Evolutionary conservation across 2,329 filamentous ascomycete genomes (phyloP).

Genomic region (Raffaelea albimanens): DNA sequence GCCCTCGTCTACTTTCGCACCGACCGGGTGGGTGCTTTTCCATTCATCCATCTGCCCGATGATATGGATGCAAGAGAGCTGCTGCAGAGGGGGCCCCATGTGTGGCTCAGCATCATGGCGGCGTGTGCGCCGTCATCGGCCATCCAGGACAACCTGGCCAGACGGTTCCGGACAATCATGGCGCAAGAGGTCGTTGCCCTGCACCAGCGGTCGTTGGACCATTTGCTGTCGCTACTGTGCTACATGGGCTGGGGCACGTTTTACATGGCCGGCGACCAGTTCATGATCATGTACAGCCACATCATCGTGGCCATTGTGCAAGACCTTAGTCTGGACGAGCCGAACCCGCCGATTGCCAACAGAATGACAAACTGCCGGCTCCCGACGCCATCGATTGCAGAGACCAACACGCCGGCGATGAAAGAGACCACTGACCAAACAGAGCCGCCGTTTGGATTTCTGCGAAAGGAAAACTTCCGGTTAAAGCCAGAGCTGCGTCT

Average conservation of each 20-base stretch:
- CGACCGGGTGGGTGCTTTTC: conserved; percentile 25
- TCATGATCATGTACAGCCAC: conserved; percentile 10
- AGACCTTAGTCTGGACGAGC: conserved; percentile 6
- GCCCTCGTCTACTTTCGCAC: conserved; percentile 4
- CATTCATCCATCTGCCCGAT: conserved; percentile 30
- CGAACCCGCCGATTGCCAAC: neutral
- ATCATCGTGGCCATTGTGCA: conserved; percentile 6
- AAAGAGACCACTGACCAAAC: too few relatives aligned
- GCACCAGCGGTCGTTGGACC: conserved; percentile 36
- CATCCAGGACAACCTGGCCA: conserved; percentile 16
- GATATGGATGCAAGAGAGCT: conserved; percentile 26
- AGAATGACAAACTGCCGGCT: too few relatives aligned
- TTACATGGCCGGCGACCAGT: conserved; percentile 3
- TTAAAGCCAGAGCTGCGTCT: too few relatives aligned
- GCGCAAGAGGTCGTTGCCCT: conserved; percentile 31
- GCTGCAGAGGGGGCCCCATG: conserved; percentile 30
- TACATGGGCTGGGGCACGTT: conserved; percentile 15
- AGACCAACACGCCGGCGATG: too few relatives aligned
- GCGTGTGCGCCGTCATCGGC: conserved; percentile 28
- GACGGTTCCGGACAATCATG: conserved; percentile 1
- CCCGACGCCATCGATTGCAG: too few relatives aligned
- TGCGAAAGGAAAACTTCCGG: too few relatives aligned
- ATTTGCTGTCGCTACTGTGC: conserved; percentile 36
- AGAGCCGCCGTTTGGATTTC: neutral
- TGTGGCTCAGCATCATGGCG: conserved; percentile 40